Evolutionary conservation across 2,329 filamentous ascomycete genomes (phyloP), one percentile per base, ranked within the genome.

Genomic region (Exophiala spinifera): DNA sequence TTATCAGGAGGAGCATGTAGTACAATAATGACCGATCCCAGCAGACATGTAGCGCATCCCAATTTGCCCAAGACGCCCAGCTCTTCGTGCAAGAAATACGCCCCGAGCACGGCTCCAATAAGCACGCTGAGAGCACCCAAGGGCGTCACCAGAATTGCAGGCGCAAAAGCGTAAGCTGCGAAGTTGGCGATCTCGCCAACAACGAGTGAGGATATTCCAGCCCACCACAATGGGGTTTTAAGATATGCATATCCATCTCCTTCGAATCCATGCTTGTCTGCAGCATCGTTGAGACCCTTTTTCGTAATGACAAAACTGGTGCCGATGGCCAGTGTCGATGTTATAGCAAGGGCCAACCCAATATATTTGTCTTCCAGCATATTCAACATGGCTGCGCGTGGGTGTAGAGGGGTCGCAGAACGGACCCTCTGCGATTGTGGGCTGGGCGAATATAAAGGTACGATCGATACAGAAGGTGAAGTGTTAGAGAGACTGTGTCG

Each of bases 301-400:
- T 99, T 99, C 45, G 95, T 99, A 67, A 99, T 96, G 64, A 99
- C 92, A 73, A 99, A 99, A 81, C 91, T 96, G 48, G 89, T 91
- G 68, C 91, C 90, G 55, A 77, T 77, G 45, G 72, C 74, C 68
- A 76, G 69, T 45, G 74, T 76, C n/a, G 74, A 76, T 44, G 71
- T 55, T 53, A 77, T 73, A 67, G 74, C 74, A 63, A 77, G 62
- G 49, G 71, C 66, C 49, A 77, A 68, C 54, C 74, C 74, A 57
- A 76, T 69, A 66, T 76, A 77, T 67, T 74, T 77, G 39, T 64
- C 62, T 56, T 64, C 58, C 23, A 64, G 37, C 57, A 55, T 55
- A 48, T 57, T 51, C 17, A 57, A 57, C 54, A 60, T 56, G 44
- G 37, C n/a, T n/a, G 19, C 39, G 51, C 20, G 42, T 23, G n/a